These are phyloP conservation scores for Planoprotostelium fungivorum DNA, from an alignment of 78 protist genomes.

Conservation along the genomic window DNA sequence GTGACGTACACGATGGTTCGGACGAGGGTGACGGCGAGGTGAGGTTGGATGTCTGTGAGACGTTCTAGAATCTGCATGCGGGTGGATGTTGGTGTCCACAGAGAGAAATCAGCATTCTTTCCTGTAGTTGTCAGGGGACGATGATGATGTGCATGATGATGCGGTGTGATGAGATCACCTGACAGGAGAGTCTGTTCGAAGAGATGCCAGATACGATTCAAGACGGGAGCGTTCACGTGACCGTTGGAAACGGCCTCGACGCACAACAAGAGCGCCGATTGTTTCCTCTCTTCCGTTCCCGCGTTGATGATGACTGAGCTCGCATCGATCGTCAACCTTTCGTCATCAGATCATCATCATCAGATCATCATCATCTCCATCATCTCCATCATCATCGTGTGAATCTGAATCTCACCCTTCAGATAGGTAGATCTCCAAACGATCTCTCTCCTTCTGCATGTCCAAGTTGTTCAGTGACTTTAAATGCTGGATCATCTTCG, in stretches of 20 bases:
- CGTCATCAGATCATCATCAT: too few species aligned
- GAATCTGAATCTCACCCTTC: background rate
- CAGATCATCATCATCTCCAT: too few species aligned
- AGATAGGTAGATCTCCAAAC: background rate
- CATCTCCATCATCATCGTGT: background rate
- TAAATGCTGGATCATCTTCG: background rate
- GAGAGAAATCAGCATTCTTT: background rate
- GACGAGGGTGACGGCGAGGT: background rate
- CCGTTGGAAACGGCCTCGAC: background rate
- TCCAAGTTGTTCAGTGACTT: background rate
- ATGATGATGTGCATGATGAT: too few species aligned
- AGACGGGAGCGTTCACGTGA: background rate
- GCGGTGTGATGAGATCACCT: background rate
- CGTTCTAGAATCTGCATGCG: background rate
- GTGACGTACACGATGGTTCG: background rate
- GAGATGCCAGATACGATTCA: background rate
- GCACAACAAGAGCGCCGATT: background rate
- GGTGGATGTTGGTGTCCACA: background rate
- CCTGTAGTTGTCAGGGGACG: background rate
- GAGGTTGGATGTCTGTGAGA: background rate
- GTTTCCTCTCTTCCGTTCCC: background rate
- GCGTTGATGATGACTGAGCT: background rate
- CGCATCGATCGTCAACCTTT: background rate
- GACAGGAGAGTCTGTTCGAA: background rate
- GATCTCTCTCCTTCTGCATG: background rate